These are phyloP conservation scores for Volvox reticuliferus DNA, from an alignment of 139 green algal species.

Conservation along the genomic window DNA sequence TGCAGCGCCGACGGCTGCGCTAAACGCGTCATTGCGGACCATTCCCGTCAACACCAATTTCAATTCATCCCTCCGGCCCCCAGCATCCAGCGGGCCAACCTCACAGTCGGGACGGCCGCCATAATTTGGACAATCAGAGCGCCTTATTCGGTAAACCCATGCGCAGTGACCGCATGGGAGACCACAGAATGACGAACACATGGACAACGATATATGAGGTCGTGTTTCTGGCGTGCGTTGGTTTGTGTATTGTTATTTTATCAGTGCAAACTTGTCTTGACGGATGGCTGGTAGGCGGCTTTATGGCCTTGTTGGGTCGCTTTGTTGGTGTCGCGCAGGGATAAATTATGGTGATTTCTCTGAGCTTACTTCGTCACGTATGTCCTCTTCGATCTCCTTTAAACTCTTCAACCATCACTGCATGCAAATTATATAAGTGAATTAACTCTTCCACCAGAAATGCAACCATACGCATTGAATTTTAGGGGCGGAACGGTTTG, in stretches of 20 bases:
- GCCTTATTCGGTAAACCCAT: not conserved
- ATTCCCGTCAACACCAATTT: constrained; percentile 45
- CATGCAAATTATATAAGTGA: too few species aligned
- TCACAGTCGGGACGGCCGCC: not conserved
- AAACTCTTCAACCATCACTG: too few species aligned
- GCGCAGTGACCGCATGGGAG: not conserved
- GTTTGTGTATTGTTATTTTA: not conserved
- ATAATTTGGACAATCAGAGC: not conserved
- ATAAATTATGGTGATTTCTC: too few species aligned
- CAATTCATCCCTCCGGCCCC: constrained; percentile 15
- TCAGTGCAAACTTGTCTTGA: not conserved
- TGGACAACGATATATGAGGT: not conserved
- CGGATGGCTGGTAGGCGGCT: too few species aligned
- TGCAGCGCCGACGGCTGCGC: not conserved
- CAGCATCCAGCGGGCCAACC: not conserved
- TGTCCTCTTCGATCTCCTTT: too few species aligned
- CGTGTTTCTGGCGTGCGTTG: not conserved
- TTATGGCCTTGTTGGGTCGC: too few species aligned
- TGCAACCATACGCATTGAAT: too few species aligned
- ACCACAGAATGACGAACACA: not conserved
- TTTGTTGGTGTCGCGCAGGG: too few species aligned
- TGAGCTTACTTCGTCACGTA: too few species aligned
- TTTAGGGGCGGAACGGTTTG: too few species aligned
- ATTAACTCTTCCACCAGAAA: too few species aligned
- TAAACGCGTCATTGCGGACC: not conserved